A percentile compares a stretch with the other conserved stretches of the same genome.
Conservation (phyloP, 768 basidiomycete genomes). For the Phallus indusiatus region DNA sequence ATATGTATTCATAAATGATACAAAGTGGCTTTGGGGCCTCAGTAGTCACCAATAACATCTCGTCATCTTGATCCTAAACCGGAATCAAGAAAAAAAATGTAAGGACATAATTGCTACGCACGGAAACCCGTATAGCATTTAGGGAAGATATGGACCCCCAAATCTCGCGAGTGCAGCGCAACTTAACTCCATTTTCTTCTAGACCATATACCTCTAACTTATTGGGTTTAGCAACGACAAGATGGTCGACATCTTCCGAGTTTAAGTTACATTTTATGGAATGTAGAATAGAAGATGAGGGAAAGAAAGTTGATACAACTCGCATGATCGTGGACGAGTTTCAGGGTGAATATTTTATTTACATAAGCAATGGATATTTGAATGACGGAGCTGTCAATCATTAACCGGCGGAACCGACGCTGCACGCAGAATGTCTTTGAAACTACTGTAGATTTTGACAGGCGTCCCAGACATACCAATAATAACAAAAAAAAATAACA, state of each 20-base stretch:
- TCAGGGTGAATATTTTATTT: too few species aligned
- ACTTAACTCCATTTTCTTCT: constrained; percentile 46
- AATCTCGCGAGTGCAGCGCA: constrained; percentile 52
- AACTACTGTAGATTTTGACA: too few species aligned
- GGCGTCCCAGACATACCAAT: too few species aligned
- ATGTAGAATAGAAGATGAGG: constrained; percentile 58
- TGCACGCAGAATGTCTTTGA: too few species aligned
- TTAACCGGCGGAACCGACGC: too few species aligned
- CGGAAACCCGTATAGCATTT: constrained; percentile 36
- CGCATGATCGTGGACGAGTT: constrained; percentile 27
- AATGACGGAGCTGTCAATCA: too few species aligned
- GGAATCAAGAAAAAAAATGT: not conserved
- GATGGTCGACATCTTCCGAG: constrained; percentile 41
- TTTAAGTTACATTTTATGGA: constrained; percentile 61
- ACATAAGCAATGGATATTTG: too few species aligned
- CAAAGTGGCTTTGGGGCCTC: constrained; percentile 73
- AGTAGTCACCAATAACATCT: constrained; percentile 41
- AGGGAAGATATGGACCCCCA: constrained; percentile 60
- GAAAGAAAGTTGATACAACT: constrained; percentile 68
- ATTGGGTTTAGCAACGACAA: constrained; percentile 61
- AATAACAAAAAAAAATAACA: too few species aligned
- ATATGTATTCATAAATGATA: constrained; percentile 45
- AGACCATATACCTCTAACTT: constrained; percentile 62
- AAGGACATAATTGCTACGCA: not conserved
- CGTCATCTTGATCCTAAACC: not conserved